phyloP scores from a whole-genome alignment of 495 filamentous ascomycete species.

The Xylaria scruposa region DNA sequence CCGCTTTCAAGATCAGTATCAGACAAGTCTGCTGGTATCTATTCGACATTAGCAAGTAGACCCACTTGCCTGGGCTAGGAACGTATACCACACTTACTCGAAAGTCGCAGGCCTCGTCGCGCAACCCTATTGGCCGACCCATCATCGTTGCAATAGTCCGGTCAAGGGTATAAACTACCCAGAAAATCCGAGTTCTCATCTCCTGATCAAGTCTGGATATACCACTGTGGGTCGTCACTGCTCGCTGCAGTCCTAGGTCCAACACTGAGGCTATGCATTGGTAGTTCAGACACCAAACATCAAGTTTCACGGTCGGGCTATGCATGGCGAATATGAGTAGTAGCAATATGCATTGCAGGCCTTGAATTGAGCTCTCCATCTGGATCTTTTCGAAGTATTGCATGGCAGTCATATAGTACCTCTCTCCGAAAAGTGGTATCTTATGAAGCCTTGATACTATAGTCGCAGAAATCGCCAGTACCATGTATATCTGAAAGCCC shows the following conservation, averaged over 20 bases:
- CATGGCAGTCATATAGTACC: conserved; percentile 54
- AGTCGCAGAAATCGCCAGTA: conserved; percentile 52
- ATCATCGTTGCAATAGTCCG: conserved; percentile 56
- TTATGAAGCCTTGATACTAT: conserved; percentile 50
- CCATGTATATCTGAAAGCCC: conserved; percentile 54
- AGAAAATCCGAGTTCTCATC: conserved; percentile 57
- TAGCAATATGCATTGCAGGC: conserved; percentile 51
- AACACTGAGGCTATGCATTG: conserved; percentile 55
- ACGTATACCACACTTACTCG: conserved; percentile 39
- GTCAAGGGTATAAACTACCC: conserved; percentile 56
- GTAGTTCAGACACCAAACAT: conserved; percentile 58
- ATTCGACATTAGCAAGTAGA: not conserved
- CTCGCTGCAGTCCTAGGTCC: conserved; percentile 55
- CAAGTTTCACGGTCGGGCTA: conserved; percentile 52
- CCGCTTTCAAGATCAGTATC: conserved; percentile 13
- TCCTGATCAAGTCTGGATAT: conserved; percentile 54
- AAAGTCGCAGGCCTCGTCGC: conserved; percentile 58
- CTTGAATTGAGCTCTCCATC: conserved; percentile 47
- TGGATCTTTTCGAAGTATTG: conserved; percentile 47
- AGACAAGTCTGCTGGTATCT: conserved; percentile 30
- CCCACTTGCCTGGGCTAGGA: not conserved
- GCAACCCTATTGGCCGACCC: conserved; percentile 56
- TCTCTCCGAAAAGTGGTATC: conserved; percentile 50
- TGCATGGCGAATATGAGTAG: conserved; percentile 57
- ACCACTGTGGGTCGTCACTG: conserved; percentile 43